phyloP scores from a whole-genome alignment of 345 rosid genomes.

The Hevea brasiliensis region DNA sequence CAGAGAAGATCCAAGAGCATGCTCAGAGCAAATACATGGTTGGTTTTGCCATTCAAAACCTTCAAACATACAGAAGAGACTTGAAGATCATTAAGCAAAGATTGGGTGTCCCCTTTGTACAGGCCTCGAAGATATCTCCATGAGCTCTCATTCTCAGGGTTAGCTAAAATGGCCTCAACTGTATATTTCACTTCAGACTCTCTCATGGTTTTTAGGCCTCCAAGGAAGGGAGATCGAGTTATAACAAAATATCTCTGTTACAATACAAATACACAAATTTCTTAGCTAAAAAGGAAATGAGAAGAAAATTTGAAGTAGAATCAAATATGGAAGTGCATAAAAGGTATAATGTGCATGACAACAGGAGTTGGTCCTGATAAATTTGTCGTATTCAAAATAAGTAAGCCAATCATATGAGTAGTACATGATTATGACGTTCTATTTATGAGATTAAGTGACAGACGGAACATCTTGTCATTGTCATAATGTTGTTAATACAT shows the following conservation, averaged over 20 bases:
- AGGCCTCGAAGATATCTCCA: slow-evolving; percentile 90
- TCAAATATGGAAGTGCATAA: background rate
- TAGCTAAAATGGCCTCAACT: slow-evolving; percentile 49
- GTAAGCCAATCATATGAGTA: background rate
- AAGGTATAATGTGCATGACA: background rate
- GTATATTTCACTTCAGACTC: slow-evolving; percentile 74
- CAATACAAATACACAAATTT: slow-evolving; percentile 11
- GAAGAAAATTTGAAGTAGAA: background rate
- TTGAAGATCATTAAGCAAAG: slow-evolving; percentile 54
- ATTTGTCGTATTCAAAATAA: background rate
- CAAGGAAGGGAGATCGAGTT: slow-evolving; percentile 61
- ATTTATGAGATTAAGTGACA: too few relatives aligned
- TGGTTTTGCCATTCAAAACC: slow-evolving; percentile 47
- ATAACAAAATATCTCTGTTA: slow-evolving; percentile 73
- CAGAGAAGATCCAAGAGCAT: slow-evolving; percentile 76
- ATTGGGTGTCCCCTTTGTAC: slow-evolving; percentile 51
- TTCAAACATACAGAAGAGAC: slow-evolving; percentile 64
- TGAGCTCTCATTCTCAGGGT: slow-evolving; percentile 80
- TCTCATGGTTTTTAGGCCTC: slow-evolving; percentile 71
- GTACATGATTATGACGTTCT: background rate
- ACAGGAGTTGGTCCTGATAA: background rate
- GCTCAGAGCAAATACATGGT: slow-evolving; percentile 62
- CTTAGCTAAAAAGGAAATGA: background rate
- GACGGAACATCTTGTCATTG: background rate
- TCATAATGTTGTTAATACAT: background rate